Conservation (phyloP, 164 flowering plant species). For the Berberis thunbergii region DNA sequence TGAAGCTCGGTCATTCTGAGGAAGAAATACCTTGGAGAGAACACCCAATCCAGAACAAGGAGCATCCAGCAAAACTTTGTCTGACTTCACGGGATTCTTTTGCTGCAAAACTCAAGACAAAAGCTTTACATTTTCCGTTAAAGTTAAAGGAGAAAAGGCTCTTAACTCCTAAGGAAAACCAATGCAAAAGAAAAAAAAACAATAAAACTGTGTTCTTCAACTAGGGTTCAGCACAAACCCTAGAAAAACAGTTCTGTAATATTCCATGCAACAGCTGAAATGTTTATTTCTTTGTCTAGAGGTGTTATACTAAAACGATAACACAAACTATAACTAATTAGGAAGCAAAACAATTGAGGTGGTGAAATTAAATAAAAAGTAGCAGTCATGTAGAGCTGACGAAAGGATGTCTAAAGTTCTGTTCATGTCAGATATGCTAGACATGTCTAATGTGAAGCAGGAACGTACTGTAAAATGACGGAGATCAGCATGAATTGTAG, state of each 20-base stretch:
- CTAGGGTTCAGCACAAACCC: too few species aligned
- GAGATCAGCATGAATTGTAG: conserved; percentile 61
- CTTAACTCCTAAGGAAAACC: too few species aligned
- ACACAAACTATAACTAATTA: too few species aligned
- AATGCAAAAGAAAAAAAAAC: neutral
- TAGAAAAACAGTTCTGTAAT: too few species aligned
- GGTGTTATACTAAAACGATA: too few species aligned
- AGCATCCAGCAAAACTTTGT: conserved; percentile 85
- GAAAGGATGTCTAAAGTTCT: too few species aligned
- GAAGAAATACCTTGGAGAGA: conserved; percentile 67
- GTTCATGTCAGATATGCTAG: too few species aligned
- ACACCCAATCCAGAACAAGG: conserved; percentile 96
- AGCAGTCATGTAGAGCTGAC: too few species aligned
- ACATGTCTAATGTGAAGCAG: neutral
- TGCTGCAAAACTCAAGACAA: conserved; percentile 25
- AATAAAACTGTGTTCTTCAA: neutral
- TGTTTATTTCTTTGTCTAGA: too few species aligned
- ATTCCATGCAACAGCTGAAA: too few species aligned
- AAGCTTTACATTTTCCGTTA: neutral
- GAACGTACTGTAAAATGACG: conserved; percentile 50
- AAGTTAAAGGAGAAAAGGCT: neutral
- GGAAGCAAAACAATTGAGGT: too few species aligned
- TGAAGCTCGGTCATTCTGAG: neutral
- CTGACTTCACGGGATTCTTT: conserved; percentile 30
- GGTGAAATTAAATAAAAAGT: too few species aligned